Base-by-base conservation (phyloP, 495 filamentous ascomycete species). In the Podospora anserina region DNA sequence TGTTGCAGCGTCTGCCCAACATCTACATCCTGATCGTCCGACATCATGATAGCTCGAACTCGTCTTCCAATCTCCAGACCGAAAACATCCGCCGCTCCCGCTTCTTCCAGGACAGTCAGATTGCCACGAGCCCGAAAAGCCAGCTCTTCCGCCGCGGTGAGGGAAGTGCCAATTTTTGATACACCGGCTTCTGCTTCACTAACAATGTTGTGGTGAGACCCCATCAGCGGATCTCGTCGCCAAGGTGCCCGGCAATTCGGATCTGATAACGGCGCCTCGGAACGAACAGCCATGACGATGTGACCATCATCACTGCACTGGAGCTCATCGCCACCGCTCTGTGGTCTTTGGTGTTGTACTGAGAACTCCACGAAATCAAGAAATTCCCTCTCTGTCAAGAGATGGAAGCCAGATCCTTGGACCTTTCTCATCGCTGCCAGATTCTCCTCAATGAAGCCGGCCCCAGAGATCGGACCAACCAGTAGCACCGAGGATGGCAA, bases 391-490 rank as follows among this genome's bases (percentile, higher is more conserved):
- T 60, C 57, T 9, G 57, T 19, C 16, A 60, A 9, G 20, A 20
- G 16, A 26, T 11, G 9, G 2, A n/a, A 20, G 1, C 57, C 57
- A 16, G 16, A 9, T 16, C 57, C 23, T 13, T 9, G 57, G 7
- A 60, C 16, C 57, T 60, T 20, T 13, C 19, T 13, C 57, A 60
- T 60, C 7, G 57, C 57, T 9, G 19, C 19, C 20, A 3, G 57
- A 19, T 60, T 60, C 13, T 20, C 57, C 20, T 72, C 70, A 13
- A 82, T 73, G 1, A 72, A 67, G 1, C 87, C 68, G 74, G 89
- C 72, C 49, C 87, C 81, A 79, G 19, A 86, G 74, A 0, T 82
- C 79, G 60, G 85, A 87, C 15, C 86, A 26, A 60, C 19, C 19
- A 13, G 13, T 1, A 60, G 15, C 13, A 18, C 49, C 49, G 49